Conservation (phyloP, 1,284 basidiomycete species). For the Vanrija sp. region DNA sequence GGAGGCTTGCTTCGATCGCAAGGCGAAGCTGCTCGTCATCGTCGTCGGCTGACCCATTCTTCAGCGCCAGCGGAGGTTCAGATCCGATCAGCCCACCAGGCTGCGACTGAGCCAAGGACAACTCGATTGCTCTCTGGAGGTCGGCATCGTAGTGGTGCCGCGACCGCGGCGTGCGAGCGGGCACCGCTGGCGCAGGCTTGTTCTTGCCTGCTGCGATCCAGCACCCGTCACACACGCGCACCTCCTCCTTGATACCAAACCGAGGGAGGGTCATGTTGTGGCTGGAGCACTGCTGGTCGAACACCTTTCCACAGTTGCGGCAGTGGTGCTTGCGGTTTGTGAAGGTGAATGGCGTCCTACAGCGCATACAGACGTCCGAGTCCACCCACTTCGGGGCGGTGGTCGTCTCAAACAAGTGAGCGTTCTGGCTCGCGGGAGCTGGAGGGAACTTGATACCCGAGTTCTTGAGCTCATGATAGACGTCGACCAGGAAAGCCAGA, state of each 20-base stretch:
- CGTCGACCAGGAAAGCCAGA: slow-evolving; percentile 71
- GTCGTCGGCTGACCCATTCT: slow-evolving; percentile 59
- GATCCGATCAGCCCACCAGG: slow-evolving; percentile 50
- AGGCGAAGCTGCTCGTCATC: slow-evolving; percentile 90
- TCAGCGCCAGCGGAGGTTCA: slow-evolving; percentile 62
- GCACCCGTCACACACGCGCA: slow-evolving; percentile 92
- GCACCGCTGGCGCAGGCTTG: slow-evolving; percentile 34
- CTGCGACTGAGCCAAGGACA: slow-evolving; percentile 78
- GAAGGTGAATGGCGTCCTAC: slow-evolving; percentile 85
- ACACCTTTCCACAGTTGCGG: slow-evolving; percentile 94
- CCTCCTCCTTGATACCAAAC: slow-evolving; percentile 89
- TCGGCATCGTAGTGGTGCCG: slow-evolving; percentile 71
- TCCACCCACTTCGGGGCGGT: slow-evolving; percentile 90
- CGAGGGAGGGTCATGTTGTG: slow-evolving; percentile 82
- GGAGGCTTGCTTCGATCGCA: slow-evolving; percentile 91
- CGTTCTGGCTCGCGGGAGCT: slow-evolving; percentile 32
- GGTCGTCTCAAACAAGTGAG: slow-evolving; percentile 43
- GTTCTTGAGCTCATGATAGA: slow-evolving; percentile 69
- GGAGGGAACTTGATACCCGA: slow-evolving; percentile 60
- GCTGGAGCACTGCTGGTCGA: slow-evolving; percentile 89
- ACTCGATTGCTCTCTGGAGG: slow-evolving; percentile 85
- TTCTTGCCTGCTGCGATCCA: slow-evolving; percentile 61
- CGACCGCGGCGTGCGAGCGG: slow-evolving; percentile 36
- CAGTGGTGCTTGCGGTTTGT: slow-evolving; percentile 99
- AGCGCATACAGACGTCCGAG: slow-evolving; percentile 89